Conservation (phyloP, 2,329 filamentous ascomycete genomes). For the Aureobasidium uvarum region DNA sequence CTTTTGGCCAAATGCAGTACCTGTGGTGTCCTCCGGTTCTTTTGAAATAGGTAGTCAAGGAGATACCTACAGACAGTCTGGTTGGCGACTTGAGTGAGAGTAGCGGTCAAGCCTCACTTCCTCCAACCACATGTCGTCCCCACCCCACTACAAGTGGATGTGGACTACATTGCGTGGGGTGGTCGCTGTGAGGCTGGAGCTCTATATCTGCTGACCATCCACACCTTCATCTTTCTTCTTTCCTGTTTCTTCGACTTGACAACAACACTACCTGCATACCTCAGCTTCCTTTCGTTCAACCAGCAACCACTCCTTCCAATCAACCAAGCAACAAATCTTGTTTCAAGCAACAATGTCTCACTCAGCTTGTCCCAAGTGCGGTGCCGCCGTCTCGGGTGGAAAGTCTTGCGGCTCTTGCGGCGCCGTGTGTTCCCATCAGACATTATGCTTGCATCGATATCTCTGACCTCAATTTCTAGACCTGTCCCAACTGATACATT, state of each 20-base stretch:
- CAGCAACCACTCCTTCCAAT: not conserved
- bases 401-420: slow-evolving; percentile 40
- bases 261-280: not conserved
- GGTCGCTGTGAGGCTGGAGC: slow-evolving; percentile 12
- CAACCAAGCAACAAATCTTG: not conserved
- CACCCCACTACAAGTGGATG: not conserved
- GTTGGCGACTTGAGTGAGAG: not conserved
- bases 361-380: slow-evolving; percentile 38
- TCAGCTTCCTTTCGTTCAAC: not conserved
- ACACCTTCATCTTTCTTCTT: not conserved
- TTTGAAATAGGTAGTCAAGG: no score
- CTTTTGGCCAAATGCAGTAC: not conserved
- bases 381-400: slow-evolving; percentile 32
- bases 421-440: slow-evolving; percentile 32
- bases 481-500: slow-evolving; percentile 34
- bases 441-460: not conserved
- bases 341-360: slow-evolving; percentile 18
- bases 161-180: slow-evolving; percentile 1
- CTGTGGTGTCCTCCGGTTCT: not conserved
- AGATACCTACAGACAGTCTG: not conserved
- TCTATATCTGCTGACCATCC: slow-evolving; percentile 20
- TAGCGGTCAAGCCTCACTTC: slow-evolving; percentile 9
- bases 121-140: slow-evolving; percentile 5
- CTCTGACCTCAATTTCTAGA: slow-evolving; percentile 28
- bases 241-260: slow-evolving; percentile 1